Conservation (phyloP, 2,329 filamentous ascomycete genomes). For the Arthroderma uncinatum region DNA sequence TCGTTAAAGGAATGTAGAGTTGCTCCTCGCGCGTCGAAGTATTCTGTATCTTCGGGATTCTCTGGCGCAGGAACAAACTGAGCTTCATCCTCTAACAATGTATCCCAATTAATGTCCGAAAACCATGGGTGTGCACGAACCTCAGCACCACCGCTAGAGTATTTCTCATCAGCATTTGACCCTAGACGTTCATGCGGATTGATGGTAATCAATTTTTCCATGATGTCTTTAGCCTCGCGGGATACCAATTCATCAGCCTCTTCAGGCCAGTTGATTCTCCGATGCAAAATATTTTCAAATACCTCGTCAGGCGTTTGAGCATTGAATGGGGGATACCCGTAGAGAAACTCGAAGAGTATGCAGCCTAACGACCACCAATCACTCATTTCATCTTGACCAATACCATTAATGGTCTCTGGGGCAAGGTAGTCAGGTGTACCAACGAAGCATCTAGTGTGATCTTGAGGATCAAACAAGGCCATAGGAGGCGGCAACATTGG, state of each 20-base stretch:
- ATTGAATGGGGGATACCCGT: constrained; percentile 87
- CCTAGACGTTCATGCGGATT: constrained; percentile 74
- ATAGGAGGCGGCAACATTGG: constrained; percentile 80
- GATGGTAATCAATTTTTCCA: constrained; percentile 80
- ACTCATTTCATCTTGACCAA: constrained; percentile 92
- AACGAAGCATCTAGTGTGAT: constrained; percentile 85
- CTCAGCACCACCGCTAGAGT: constrained; percentile 72
- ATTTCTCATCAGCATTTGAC: constrained; percentile 74
- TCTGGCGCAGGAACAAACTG: constrained; percentile 88
- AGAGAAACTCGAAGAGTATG: constrained; percentile 93
- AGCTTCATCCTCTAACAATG: constrained; percentile 83
- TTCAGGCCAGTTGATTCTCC: constrained; percentile 85
- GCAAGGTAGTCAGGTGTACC: constrained; percentile 95
- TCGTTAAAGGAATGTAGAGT: constrained; percentile 86
- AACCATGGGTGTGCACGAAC: constrained; percentile 90
- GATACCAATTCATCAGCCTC: constrained; percentile 70
- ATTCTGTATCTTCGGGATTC: constrained; percentile 94
- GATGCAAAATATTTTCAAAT: constrained; percentile 88
- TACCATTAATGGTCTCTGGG: constrained; percentile 89
- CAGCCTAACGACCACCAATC: constrained; percentile 99
- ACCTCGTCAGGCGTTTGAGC: constrained; percentile 81
- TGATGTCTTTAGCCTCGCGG: constrained; percentile 80
- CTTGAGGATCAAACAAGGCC: constrained; percentile 90
- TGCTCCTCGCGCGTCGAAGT: constrained; percentile 86
- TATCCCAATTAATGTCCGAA: constrained; percentile 74